Conservation (phyloP, 768 basidiomycete species). For the Naematelia aurantialba region DNA sequence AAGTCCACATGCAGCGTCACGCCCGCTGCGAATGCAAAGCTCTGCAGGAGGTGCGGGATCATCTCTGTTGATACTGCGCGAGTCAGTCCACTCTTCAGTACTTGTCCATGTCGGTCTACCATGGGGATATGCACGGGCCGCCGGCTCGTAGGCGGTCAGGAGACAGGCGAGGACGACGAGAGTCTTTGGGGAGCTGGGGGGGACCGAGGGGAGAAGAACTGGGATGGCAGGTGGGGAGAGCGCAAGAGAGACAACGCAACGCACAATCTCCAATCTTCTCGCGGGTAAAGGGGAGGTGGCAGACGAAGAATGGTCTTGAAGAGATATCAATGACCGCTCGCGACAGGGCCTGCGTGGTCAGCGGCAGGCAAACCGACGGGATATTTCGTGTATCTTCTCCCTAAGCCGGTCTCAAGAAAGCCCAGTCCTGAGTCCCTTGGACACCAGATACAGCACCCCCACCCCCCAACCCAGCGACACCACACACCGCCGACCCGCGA, state of each 20-base stretch:
- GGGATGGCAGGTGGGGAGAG: not conserved
- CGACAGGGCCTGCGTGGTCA: constrained; percentile 77
- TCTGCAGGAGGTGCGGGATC: constrained; percentile 96
- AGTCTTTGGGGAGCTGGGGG: not conserved
- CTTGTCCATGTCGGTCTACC: too few relatives aligned
- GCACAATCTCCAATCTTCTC: constrained; percentile 57
- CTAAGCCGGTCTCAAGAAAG: too few relatives aligned
- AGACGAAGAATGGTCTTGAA: constrained; percentile 91
- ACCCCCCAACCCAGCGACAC: too few relatives aligned
- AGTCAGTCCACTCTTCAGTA: too few relatives aligned
- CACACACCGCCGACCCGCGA: too few relatives aligned
- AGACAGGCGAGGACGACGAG: not conserved
- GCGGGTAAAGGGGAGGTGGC: constrained; percentile 61
- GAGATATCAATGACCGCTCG: constrained; percentile 98
- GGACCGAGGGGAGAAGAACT: not conserved
- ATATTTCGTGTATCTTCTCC: too few relatives aligned
- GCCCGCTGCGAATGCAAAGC: constrained; percentile 94
- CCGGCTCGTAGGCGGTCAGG: too few relatives aligned
- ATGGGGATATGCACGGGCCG: too few relatives aligned
- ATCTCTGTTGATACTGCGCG: constrained; percentile 68
- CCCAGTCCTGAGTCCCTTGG: too few relatives aligned
- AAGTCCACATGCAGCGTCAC: constrained; percentile 92
- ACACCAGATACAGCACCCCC: too few relatives aligned
- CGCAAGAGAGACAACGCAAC: constrained; percentile 10
- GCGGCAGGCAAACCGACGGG: too few relatives aligned